Percentiles rank a stretch among this genome's conserved stretches.
Conservation (phyloP, 2,329 filamentous ascomycete genomes). For the Aciculosporium take region DNA sequence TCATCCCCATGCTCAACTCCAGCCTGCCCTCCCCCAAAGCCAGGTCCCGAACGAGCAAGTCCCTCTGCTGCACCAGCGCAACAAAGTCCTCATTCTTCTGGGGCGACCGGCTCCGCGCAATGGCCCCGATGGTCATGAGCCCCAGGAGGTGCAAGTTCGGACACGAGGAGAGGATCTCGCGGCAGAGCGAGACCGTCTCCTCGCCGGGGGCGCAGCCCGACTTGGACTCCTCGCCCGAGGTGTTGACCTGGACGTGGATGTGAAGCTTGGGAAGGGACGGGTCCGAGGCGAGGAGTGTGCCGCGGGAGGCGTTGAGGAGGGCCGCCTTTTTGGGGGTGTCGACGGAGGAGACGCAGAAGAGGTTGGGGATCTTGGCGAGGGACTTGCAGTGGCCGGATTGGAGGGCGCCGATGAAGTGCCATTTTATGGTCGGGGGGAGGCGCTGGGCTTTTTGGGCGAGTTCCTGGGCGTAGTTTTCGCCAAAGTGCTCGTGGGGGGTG, state of each 20-base stretch:
- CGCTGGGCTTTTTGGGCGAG: conserved; percentile 71
- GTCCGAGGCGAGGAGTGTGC: conserved; percentile 32
- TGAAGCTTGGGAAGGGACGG: conserved; percentile 36
- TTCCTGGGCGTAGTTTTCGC: conserved; percentile 93
- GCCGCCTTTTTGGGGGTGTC: conserved; percentile 80
- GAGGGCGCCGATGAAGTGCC: conserved; percentile 94
- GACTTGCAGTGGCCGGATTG: conserved; percentile 85
- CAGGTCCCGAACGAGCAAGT: conserved; percentile 47
- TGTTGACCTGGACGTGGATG: conserved; percentile 91
- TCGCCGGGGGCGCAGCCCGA: conserved; percentile 60
- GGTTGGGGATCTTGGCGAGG: conserved; percentile 72
- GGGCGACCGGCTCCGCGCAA: conserved; percentile 67
- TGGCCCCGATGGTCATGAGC: conserved; percentile 94
- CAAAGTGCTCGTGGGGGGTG: conserved; percentile 60
- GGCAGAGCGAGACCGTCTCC: conserved; percentile 50
- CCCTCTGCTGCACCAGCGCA: conserved; percentile 51
- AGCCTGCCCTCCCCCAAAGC: conserved; percentile 36
- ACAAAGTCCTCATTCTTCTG: conserved; percentile 88
- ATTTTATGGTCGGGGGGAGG: conserved; percentile 62
- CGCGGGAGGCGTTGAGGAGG: conserved; percentile 63
- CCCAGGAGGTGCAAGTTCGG: conserved; percentile 62
- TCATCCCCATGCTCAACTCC: conserved; percentile 98
- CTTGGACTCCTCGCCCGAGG: conserved; percentile 75
- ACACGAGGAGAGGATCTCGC: conserved; percentile 54
- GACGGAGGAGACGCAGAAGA: conserved; percentile 84